phyloP scores from a whole-genome alignment of 768 basidiomycete genomes.

The Nevesoporus exiguus region DNA sequence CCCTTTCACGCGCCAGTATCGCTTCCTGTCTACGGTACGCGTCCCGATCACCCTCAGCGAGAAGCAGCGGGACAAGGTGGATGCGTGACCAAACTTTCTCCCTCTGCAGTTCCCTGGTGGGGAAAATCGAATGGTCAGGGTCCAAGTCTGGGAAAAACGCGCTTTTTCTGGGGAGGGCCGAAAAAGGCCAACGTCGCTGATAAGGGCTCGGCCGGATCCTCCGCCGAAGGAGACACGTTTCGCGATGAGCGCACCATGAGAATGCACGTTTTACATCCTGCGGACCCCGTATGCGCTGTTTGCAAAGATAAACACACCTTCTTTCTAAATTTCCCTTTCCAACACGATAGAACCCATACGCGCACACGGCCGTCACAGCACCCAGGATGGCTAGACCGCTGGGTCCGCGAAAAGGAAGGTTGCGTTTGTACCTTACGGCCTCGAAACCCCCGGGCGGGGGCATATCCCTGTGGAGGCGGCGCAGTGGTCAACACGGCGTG shows the following conservation, averaged over 20 bases:
- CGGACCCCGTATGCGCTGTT: conserved; percentile 41
- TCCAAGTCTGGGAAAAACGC: conserved; percentile 42
- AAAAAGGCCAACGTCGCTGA: conserved; percentile 35
- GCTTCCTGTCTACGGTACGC: conserved; percentile 77
- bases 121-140: conserved; percentile 30
- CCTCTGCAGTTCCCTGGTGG: conserved; percentile 81
- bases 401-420: conserved; percentile 86
- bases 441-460: conserved; percentile 94
- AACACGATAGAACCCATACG: conserved; percentile 88
- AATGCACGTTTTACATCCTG: conserved; percentile 66
- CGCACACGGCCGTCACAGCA: conserved; percentile 81
- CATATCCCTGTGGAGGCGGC: conserved; percentile 69
- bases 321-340: conserved; percentile 90
- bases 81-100: conserved; percentile 96
- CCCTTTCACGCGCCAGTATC: conserved; percentile 72
- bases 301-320: conserved; percentile 58
- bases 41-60: conserved; percentile 94
- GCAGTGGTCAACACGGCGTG: conserved; percentile 5
- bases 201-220: conserved; percentile 44
- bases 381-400: conserved; percentile 82
- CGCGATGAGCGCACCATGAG: conserved; percentile 53
- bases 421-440: conserved; percentile 90
- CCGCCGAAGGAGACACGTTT: conserved; percentile 63
- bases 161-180: conserved; percentile 43
- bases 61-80: conserved; percentile 84